These are phyloP conservation scores for Chrysoporthe cubensis DNA, from an alignment of 2,329 filamentous ascomycete species.

Conservation along the genomic window DNA sequence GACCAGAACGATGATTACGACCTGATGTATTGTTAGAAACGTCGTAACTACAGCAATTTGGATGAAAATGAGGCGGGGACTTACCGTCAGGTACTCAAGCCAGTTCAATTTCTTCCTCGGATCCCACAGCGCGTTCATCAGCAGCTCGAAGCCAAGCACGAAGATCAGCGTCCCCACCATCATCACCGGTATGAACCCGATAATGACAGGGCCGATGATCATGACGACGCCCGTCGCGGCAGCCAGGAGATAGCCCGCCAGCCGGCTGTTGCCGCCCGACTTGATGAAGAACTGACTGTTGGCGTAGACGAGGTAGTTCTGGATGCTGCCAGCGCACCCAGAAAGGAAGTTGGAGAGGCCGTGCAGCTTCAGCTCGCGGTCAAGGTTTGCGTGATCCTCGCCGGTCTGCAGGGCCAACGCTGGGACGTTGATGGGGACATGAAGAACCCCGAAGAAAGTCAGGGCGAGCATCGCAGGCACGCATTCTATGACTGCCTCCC, in stretches of 20 bases:
- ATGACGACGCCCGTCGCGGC: slow-evolving; percentile 79
- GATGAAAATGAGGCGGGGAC: slow-evolving; percentile 31
- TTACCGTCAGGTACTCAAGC: slow-evolving; percentile 85
- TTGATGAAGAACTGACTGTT: slow-evolving; percentile 97
- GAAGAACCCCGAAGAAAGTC: slow-evolving; percentile 95
- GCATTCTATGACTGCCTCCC: slow-evolving; percentile 80
- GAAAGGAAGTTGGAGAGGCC: slow-evolving; percentile 92
- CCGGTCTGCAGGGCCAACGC: slow-evolving; percentile 87
- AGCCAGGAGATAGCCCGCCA: slow-evolving; percentile 86
- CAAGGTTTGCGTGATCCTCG: slow-evolving; percentile 89
- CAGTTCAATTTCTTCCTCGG: slow-evolving; percentile 86
- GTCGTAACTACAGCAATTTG: not conserved
- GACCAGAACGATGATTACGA: slow-evolving; percentile 85
- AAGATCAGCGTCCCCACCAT: slow-evolving; percentile 96
- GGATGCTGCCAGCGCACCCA: slow-evolving; percentile 82
- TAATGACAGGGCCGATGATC: slow-evolving; percentile 82
- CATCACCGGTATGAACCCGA: slow-evolving; percentile 95
- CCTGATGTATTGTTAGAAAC: slow-evolving; percentile 43
- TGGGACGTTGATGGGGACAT: slow-evolving; percentile 97
- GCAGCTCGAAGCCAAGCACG: slow-evolving; percentile 87
- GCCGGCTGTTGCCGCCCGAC: slow-evolving; percentile 83
- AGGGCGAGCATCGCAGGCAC: slow-evolving; percentile 95
- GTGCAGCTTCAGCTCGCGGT: slow-evolving; percentile 89
- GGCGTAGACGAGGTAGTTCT: slow-evolving; percentile 97
- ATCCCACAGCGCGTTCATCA: slow-evolving; percentile 85